These are phyloP conservation scores for Prunus mongolica DNA, from an alignment of 306 rosid species.

Conservation along the genomic window DNA sequence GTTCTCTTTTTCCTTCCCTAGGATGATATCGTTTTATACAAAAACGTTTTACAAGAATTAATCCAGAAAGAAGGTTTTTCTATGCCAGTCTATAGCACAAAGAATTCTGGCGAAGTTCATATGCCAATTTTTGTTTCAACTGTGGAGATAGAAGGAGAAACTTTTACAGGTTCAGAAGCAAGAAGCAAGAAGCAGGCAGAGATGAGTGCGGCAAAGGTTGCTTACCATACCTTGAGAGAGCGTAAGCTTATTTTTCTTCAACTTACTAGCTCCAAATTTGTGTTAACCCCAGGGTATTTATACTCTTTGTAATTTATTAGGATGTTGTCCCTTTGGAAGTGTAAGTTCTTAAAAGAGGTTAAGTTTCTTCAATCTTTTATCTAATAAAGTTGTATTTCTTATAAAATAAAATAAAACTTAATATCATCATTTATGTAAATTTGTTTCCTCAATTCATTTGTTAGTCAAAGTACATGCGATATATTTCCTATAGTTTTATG, in stretches of 20 bases:
- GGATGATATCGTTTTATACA: conserved; percentile 57
- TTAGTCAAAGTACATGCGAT: background rate
- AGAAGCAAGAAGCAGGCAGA: conserved; percentile 79
- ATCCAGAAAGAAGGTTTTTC: conserved; percentile 51
- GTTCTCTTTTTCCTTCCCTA: conserved; percentile 13
- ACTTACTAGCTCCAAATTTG: background rate
- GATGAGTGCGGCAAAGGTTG: conserved; percentile 75
- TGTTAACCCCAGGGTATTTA: background rate
- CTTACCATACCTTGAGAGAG: conserved; percentile 52
- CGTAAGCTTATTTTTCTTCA: conserved; percentile 35
- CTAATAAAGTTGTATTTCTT: background rate
- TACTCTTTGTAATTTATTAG: background rate
- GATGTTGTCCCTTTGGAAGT: background rate
- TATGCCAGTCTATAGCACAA: conserved; percentile 53
- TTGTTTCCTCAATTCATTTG: background rate
- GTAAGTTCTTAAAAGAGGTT: background rate
- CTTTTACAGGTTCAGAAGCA: conserved; percentile 54
- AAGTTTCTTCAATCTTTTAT: background rate
- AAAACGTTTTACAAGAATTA: conserved; percentile 78
- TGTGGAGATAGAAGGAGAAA: conserved; percentile 57
- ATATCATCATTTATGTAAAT: background rate
- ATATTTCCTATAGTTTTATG: background rate
- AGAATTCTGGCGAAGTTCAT: conserved; percentile 54
- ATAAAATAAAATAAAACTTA: no score
- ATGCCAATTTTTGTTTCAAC: conserved; percentile 52